Evolutionary conservation across 2,329 filamentous ascomycete genomes (phyloP).

Genomic region (Cadophora sp.): DNA sequence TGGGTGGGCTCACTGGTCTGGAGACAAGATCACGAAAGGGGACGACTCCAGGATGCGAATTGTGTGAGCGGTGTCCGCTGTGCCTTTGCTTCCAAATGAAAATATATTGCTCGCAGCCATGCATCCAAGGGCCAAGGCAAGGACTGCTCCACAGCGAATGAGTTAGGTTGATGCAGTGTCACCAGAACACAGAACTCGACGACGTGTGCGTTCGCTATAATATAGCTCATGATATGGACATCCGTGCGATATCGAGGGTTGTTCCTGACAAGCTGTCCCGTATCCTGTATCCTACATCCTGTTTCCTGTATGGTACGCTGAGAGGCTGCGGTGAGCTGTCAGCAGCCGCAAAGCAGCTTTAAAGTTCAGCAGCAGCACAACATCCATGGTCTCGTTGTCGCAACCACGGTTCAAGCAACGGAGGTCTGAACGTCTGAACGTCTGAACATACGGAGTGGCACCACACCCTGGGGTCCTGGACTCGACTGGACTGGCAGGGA

Average conservation of each 20-base stretch:
- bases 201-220: neutral
- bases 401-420: neutral
- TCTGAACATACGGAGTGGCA: neutral
- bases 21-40: neutral
- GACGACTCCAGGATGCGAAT: neutral
- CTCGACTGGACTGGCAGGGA: neutral
- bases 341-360: neutral
- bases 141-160: neutral
- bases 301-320: neutral
- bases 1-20: constrained; percentile 7
- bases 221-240: neutral
- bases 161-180: neutral
- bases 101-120: neutral
- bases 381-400: neutral
- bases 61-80: constrained; percentile 11
- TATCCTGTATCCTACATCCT: neutral
- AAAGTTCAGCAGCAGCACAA: neutral
- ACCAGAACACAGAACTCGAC: neutral
- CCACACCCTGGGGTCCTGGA: neutral
- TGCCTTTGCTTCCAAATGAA: constrained; percentile 5
- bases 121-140: constrained; percentile 2
- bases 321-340: neutral
- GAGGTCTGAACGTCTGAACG: neutral
- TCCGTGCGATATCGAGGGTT: neutral
- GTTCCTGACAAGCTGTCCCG: neutral